These are phyloP conservation scores for Cystobasidium ongulense DNA, from an alignment of 768 basidiomycete species.

Conservation along the genomic window DNA sequence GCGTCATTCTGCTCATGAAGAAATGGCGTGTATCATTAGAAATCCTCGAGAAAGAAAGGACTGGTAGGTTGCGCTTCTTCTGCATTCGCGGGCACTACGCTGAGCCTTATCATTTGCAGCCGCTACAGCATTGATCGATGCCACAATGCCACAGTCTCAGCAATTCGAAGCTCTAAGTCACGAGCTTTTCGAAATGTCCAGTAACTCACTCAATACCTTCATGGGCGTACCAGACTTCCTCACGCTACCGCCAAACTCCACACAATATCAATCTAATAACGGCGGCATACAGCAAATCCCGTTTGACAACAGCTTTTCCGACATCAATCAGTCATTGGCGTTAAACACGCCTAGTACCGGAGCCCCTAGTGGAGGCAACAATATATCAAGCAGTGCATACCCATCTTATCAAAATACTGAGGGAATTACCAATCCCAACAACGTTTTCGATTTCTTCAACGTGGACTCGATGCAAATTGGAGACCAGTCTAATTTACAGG, in stretches of 20 bases:
- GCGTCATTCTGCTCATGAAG: conserved; percentile 10
- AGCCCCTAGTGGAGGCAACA: neutral
- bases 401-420: neutral
- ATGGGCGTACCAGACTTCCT: neutral
- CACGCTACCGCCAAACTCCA: neutral
- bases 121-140: neutral
- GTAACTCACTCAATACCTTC: neutral
- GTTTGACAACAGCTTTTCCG: neutral
- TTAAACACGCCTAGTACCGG: neutral
- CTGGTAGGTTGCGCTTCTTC: neutral
- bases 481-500: neutral
- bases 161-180: conserved; percentile 15
- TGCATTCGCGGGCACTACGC: neutral
- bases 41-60: neutral
- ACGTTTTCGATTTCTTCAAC: conserved; percentile 20
- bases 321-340: neutral
- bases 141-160: conserved; percentile 5
- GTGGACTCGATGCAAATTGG: neutral
- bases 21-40: conserved; percentile 9
- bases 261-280: neutral
- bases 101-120: neutral
- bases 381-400: neutral
- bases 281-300: neutral
- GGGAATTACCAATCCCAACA: neutral
- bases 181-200: conserved; percentile 9